Percentiles rank a stretch among this genome's conserved stretches.
Evolutionary conservation across 495 filamentous ascomycete species (phyloP).

Genomic region (Neurospora africana): DNA sequence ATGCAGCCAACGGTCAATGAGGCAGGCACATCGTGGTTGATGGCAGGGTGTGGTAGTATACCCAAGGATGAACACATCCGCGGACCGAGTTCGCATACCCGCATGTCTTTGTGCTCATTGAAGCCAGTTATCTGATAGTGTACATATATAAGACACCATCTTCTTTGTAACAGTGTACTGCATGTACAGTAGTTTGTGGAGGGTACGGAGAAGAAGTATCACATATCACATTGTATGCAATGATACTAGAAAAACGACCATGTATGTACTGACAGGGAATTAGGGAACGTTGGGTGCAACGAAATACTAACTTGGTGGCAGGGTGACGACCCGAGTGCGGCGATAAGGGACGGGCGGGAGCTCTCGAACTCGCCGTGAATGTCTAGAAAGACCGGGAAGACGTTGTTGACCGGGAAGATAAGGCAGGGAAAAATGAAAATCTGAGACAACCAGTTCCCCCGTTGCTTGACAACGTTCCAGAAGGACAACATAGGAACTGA

Average conservation of each 20-base stretch:
- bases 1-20: not conserved
- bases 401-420: not conserved
- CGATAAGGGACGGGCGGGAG: not conserved
- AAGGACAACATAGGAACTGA: not conserved
- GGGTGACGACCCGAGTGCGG: not conserved
- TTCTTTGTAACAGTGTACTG: not conserved
- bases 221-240: not conserved
- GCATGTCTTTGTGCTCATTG: not conserved
- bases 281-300: not conserved
- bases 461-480: not conserved
- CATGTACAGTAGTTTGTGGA: not conserved
- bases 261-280: not conserved
- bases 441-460: not conserved
- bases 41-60: not conserved
- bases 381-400: not conserved
- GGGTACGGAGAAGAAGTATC: not conserved
- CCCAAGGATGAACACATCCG: not conserved
- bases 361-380: not conserved
- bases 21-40: not conserved
- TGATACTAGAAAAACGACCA: not conserved
- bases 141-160: not conserved
- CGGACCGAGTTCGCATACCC: not conserved
- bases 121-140: not conserved
- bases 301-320: not conserved
- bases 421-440: not conserved